A percentile compares a stretch with the other conserved stretches of the same genome.
These are phyloP conservation scores for Lolium rigidum DNA, from an alignment of 176 grass and related monocot genomes.

Conservation along the genomic window DNA sequence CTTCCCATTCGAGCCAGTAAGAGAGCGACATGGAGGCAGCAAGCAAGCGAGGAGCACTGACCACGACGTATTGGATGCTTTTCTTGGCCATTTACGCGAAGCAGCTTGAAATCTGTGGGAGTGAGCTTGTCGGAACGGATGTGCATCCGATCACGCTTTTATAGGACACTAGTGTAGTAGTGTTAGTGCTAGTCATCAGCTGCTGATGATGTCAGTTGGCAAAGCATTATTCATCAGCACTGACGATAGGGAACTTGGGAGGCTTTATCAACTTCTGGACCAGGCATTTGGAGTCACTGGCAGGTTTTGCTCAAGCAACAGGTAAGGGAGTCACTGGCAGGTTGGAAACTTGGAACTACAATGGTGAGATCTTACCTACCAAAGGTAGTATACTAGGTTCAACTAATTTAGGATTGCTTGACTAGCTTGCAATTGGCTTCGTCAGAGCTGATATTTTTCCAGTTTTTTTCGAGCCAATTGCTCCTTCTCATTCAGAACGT, in stretches of 20 bases:
- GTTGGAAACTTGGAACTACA: too few relatives aligned
- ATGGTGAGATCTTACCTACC: neutral
- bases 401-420: neutral
- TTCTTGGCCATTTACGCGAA: slow-evolving; percentile 41
- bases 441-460: neutral
- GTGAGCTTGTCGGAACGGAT: neutral
- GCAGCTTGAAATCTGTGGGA: neutral
- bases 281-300: neutral
- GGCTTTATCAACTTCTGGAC: neutral
- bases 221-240: neutral
- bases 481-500: neutral
- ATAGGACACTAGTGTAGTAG: neutral
- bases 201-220: neutral
- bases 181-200: neutral
- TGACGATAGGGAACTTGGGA: slow-evolving; percentile 2
- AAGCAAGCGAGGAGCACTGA: slow-evolving; percentile 4
- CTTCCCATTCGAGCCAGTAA: neutral
- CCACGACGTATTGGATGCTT: slow-evolving; percentile 54
- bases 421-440: neutral
- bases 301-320: neutral
- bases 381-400: neutral
- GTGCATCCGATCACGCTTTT: neutral
- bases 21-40: neutral
- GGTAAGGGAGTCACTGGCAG: neutral
- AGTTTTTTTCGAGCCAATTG: neutral